Evolutionary conservation across 345 rosid species (phyloP).

Genomic region (Lepidium africanum): DNA sequence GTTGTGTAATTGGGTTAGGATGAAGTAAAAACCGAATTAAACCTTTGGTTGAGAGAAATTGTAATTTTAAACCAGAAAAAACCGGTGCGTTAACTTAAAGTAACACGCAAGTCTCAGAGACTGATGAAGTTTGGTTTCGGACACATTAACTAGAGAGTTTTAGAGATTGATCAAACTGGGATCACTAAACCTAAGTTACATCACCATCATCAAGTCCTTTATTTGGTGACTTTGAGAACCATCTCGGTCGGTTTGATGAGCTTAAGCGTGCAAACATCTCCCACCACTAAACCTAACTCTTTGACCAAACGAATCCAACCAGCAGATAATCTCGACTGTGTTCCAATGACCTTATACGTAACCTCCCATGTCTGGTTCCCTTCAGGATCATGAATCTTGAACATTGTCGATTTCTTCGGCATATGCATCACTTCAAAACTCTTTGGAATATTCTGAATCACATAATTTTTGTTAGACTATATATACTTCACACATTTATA

Average conservation of each 20-base stretch:
- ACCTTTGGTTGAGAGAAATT: conserved; percentile 11
- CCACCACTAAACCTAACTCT: neutral
- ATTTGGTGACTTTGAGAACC: neutral
- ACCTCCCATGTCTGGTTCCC: conserved; percentile 11
- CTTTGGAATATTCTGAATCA: neutral
- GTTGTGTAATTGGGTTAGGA: neutral
- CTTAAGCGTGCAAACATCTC: conserved; percentile 16
- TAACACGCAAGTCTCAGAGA: neutral
- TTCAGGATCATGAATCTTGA: neutral
- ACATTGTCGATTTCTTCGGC: neutral
- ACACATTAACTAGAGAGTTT: neutral
- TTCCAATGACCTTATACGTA: neutral
- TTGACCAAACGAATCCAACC: conserved; percentile 20
- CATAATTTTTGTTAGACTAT: no score
- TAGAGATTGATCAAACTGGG: neutral
- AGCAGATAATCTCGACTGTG: conserved; percentile 13
- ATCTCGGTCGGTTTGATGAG: conserved; percentile 12
- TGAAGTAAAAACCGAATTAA: neutral
- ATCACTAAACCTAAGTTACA: neutral
- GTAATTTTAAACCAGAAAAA: neutral
- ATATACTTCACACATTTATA: neutral
- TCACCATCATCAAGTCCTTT: neutral
- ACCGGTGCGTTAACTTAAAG: neutral
- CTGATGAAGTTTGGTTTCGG: neutral
- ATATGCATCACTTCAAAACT: neutral